A percentile compares a stretch with the other conserved stretches of the same genome.
Evolutionary conservation across 1,139 yeast species (phyloP).

Genomic region (Wickerhamomyces sp.): DNA sequence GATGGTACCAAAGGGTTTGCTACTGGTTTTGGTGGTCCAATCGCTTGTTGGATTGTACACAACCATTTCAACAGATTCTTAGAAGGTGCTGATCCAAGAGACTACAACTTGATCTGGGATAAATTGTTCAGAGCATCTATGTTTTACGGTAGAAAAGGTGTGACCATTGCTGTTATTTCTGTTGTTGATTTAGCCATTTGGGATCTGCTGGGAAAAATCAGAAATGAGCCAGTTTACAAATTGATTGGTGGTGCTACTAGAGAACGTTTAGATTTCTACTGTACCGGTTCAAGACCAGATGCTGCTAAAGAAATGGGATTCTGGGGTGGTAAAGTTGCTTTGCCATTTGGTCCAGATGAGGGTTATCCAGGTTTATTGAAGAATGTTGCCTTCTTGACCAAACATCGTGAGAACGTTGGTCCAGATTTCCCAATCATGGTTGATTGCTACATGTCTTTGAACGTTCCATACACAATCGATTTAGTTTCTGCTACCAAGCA

Average conservation of each 20-base stretch:
- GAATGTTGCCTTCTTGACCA: slow-evolving; percentile 39
- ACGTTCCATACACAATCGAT: slow-evolving; percentile 42
- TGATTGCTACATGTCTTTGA: slow-evolving; percentile 46
- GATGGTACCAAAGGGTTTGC: slow-evolving; percentile 46
- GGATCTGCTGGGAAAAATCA: slow-evolving; percentile 44
- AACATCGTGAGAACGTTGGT: slow-evolving; percentile 41
- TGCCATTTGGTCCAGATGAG: slow-evolving; percentile 47
- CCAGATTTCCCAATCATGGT: slow-evolving; percentile 48
- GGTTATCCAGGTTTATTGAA: slow-evolving; percentile 40
- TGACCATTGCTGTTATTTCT: slow-evolving; percentile 41
- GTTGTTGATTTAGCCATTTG: slow-evolving; percentile 45
- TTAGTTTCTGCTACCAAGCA: slow-evolving; percentile 38
- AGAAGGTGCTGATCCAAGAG: slow-evolving; percentile 42
- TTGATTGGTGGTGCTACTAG: slow-evolving; percentile 46
- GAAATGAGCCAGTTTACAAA: slow-evolving; percentile 45
- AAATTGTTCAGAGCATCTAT: slow-evolving; percentile 43
- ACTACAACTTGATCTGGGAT: slow-evolving; percentile 41
- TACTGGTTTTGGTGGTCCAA: slow-evolving; percentile 50
- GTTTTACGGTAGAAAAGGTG: slow-evolving; percentile 47
- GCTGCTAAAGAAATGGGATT: slow-evolving; percentile 44
- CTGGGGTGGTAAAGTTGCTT: slow-evolving; percentile 48
- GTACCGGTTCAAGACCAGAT: slow-evolving; percentile 42
- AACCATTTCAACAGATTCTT: slow-evolving; percentile 42
- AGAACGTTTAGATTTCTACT: slow-evolving; percentile 40
- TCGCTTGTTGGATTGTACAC: slow-evolving; percentile 44